Conservation (phyloP, 805 yeast genomes). For the Monosporozyma yasuniensis region DNA sequence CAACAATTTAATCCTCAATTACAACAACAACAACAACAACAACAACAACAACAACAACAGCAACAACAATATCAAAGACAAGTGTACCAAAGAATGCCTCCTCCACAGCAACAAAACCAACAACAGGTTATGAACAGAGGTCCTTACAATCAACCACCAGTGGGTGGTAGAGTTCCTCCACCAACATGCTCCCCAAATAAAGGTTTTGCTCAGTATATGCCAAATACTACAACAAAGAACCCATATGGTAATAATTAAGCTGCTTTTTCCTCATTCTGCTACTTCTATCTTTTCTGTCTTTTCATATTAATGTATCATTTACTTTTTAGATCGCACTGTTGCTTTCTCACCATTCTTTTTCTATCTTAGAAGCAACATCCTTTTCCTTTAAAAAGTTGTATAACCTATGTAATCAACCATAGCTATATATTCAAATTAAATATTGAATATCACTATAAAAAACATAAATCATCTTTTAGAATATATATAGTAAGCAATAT, state of each 20-base stretch:
- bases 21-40: background rate
- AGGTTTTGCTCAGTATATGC: slow-evolving; percentile 31
- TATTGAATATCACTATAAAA: background rate
- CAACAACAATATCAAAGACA: background rate
- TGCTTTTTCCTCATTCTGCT: too few species aligned
- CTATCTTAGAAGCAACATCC: background rate
- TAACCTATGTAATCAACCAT: background rate
- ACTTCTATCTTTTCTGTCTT: background rate
- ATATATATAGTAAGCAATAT: background rate
- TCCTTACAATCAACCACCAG: background rate
- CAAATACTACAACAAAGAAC: slow-evolving; percentile 5
- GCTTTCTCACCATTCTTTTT: background rate
- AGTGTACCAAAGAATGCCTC: background rate
- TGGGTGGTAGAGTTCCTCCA: slow-evolving; percentile 1
- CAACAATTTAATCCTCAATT: background rate
- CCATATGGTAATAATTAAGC: background rate
- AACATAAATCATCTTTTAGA: background rate
- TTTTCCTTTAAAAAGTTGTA: background rate
- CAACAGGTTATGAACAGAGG: background rate
- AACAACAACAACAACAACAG: background rate
- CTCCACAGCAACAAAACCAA: background rate
- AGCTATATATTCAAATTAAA: background rate
- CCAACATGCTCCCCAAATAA: slow-evolving; percentile 11
- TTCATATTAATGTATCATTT: background rate
- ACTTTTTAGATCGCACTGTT: background rate